Base-by-base conservation (phyloP, 192 early-diverging fungal species). In the Entomortierella lignicola region DNA sequence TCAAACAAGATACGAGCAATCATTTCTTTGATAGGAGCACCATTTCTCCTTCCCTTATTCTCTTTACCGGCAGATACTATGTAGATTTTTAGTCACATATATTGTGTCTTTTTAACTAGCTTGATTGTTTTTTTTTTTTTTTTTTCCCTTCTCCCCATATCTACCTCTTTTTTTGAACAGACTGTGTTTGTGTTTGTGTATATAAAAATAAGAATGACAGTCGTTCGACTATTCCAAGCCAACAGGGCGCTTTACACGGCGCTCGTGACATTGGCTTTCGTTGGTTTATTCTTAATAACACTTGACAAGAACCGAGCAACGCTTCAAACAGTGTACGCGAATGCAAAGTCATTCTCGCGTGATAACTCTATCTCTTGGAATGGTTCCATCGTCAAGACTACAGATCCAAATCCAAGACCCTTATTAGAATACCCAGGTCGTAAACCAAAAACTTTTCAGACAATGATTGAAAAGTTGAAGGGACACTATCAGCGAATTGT, bases 251-350 rank as follows among this genome's bases (percentile, higher is more conserved):
- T 68, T 47, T 23, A 58, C 43, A 47, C 54, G 21, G 56, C 55
- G 26, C 56, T 68, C 4, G 44, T 47, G 37, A 18, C 54, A 1
- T 32, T 68, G 21, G 66, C 29, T 25, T 55, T 34, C 25, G 42
- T 68, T 20, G 56, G 66, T 59, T 56, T 68, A 41, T 48, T 68
- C 25, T n/a, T 59, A 30, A 59, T 56, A 8, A 68, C 66, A 17
- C 32, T 68, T 41, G 66, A 68, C 31, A 66, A 18, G 53, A n/a
- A 42, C 20, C 44, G 44, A 47, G 12, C 44, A 47, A 20, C 44
- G 17, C 4, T 47, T 47, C 44, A 47, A 15, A 20, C 44, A 11
- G 44, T 47, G 3, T 47, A 47, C 17, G 44, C 5, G 12, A 47
- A 20, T 15, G 44, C 44, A 3, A 47, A 47, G 15, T 47, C 44